A percentile compares a stretch with the other conserved stretches of the same genome.
phyloP scores from a whole-genome alignment of 2,329 filamentous ascomycete species.

The Amesomyces nigricolor region DNA sequence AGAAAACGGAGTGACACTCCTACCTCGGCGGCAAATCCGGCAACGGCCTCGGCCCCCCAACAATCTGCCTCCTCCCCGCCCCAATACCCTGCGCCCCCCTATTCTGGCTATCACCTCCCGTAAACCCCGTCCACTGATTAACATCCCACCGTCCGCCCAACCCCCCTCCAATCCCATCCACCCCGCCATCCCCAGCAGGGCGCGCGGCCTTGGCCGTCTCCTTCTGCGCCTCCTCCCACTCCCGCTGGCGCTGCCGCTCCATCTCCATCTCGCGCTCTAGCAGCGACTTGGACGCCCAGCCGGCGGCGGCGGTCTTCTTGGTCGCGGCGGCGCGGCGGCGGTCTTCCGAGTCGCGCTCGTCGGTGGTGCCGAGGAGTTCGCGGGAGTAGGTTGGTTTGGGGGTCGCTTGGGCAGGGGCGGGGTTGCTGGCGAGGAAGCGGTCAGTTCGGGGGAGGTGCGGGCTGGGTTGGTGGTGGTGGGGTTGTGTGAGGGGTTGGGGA shows the following conservation, averaged over 20 bases:
- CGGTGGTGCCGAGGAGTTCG: constrained; percentile 49
- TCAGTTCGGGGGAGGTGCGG: constrained; percentile 45
- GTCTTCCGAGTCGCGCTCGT: constrained; percentile 59
- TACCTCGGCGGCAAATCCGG: constrained; percentile 32
- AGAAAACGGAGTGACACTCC: not conserved
- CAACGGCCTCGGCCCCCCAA: constrained; percentile 63
- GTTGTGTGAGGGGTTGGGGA: constrained; percentile 5
- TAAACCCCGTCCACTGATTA: constrained; percentile 68
- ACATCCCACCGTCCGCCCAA: constrained; percentile 68
- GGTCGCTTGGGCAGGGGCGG: constrained; percentile 39
- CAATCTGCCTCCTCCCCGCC: constrained; percentile 67
- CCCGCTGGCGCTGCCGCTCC: constrained; percentile 67
- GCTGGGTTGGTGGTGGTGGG: constrained; percentile 10
- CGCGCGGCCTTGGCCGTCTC: constrained; percentile 53
- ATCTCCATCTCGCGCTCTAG: constrained; percentile 77
- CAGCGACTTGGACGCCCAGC: constrained; percentile 62
- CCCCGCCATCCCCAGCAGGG: constrained; percentile 39
- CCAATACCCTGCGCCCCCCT: constrained; percentile 60
- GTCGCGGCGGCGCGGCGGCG: constrained; percentile 39
- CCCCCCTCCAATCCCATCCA: constrained; percentile 62
- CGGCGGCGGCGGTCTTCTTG: constrained; percentile 54
- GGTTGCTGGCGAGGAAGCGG: constrained; percentile 51
- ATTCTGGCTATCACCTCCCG: constrained; percentile 71
- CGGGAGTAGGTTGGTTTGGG: constrained; percentile 49
- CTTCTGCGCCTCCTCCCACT: constrained; percentile 74